Evolutionary conservation across 73 alveolate species (phyloP).

Genomic region (Tetrahymena borealis): DNA sequence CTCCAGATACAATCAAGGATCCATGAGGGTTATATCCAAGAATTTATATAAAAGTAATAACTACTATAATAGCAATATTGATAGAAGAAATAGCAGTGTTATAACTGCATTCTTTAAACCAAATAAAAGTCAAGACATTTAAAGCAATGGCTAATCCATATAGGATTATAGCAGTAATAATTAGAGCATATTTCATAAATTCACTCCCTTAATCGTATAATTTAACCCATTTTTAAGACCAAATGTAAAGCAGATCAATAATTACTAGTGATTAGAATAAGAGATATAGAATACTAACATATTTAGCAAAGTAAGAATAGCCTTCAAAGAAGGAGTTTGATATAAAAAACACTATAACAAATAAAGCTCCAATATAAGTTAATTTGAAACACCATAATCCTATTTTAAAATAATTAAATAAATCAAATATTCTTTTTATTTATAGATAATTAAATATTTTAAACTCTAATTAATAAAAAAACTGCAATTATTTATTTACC

Average conservation of each 20-base stretch:
- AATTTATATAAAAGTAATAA: conserved; percentile 20
- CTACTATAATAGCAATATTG: not conserved
- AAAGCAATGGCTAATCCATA: conserved; percentile 1
- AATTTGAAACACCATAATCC: not conserved
- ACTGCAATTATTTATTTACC: conserved; percentile 44
- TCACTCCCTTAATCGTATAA: conserved; percentile 7
- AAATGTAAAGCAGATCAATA: conserved; percentile 3
- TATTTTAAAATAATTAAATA: no score
- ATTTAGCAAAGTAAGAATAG: conserved; percentile 41
- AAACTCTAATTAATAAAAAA: conserved; percentile 22
- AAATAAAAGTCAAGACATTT: not conserved
- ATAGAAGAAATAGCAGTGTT: not conserved
- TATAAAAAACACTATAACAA: conserved; percentile 55
- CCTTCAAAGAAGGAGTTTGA: conserved; percentile 64
- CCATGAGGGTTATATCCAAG: conserved; percentile 24
- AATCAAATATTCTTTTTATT: no score
- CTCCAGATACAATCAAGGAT: conserved; percentile 8
- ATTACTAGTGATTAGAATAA: conserved; percentile 43
- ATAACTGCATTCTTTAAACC: not conserved
- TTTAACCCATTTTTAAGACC: not conserved
- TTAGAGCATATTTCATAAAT: conserved; percentile 5
- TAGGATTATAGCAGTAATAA: conserved; percentile 3
- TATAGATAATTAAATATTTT: no score
- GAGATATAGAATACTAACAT: conserved; percentile 33
- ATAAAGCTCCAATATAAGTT: conserved; percentile 23